Evolutionary conservation across 495 filamentous ascomycete species (phyloP), one percentile per base, ranked within the genome.

Genomic region (Paragyromitra xinjiangensis): DNA sequence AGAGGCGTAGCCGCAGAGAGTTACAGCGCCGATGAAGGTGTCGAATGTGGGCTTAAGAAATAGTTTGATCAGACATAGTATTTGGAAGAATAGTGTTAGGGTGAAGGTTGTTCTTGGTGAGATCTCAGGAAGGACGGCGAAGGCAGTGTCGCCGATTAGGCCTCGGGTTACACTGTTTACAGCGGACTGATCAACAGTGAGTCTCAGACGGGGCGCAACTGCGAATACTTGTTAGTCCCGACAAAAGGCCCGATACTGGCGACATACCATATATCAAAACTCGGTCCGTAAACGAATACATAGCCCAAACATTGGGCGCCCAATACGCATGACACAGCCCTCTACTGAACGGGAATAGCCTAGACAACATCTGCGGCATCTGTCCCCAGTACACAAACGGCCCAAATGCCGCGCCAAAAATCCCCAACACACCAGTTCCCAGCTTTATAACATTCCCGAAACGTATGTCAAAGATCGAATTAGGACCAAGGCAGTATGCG

Each of bases 271-370:
- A 88, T 78, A 99, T 97, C 74, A 98, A 82, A 39, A 92, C 84
- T 63, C 95, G 87, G 78, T 99, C 95, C 0, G 88, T 83, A 80
- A 99, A 97, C 0, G 95, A 97, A 83, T 99, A 99, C 85, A 99
- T 88, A 0, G 95, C 94, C 95, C 95, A 99, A 9, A 97, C 86
- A 79, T 99, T 99, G 1, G 95, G 94, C 2, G 95, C 95, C 95
- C 95, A 99, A 83, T 99, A 99, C 0, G 95, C 95, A 85, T 99
- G 95, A 82, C 94, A 97, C 40, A 99, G 84, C 0, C 95, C 95
- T 65, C 95, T 85, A 0, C 94, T 95, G 83, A 99, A 99, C 3
- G 95, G 95, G 78, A 99, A 99, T 1, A 99, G 86, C 64, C 95
- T 86, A 74, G 90, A 89, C 58, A 96, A 83, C 44, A 99, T 85